phyloP scores from a whole-genome alignment of 768 basidiomycete genomes.

The Tylopilus felleus region DNA sequence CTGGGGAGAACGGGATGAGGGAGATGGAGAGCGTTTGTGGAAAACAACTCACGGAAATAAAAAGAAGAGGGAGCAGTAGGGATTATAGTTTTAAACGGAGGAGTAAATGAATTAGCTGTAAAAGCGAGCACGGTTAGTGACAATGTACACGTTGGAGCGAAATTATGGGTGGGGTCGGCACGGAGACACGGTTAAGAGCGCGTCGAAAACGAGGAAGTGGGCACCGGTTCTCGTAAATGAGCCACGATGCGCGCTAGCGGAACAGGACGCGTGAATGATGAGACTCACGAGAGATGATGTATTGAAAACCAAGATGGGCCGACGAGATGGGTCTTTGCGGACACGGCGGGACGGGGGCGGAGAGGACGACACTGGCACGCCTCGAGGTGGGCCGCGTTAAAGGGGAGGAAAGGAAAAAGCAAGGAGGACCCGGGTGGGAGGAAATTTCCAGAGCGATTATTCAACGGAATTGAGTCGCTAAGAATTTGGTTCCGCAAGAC shows the following conservation, averaged over 20 bases:
- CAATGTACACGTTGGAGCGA: slow-evolving; percentile 22
- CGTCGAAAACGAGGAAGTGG: slow-evolving; percentile 23
- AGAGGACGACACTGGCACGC: slow-evolving; percentile 22
- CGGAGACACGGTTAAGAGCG: slow-evolving; percentile 31
- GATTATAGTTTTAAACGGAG: slow-evolving; percentile 33
- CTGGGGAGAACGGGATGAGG: slow-evolving; percentile 20
- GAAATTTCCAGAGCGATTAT: slow-evolving; percentile 34
- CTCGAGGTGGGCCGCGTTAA: slow-evolving; percentile 24
- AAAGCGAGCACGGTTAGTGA: slow-evolving; percentile 24
- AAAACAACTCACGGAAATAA: slow-evolving; percentile 28
- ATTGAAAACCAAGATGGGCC: slow-evolving; percentile 26
- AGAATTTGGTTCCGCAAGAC: slow-evolving; percentile 34
- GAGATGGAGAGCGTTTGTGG: slow-evolving; percentile 6
- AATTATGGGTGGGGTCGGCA: slow-evolving; percentile 25
- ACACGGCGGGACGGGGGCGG: slow-evolving; percentile 20
- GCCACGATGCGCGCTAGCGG: slow-evolving; percentile 30
- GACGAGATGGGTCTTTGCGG: slow-evolving; percentile 17
- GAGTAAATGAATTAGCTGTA: slow-evolving; percentile 36
- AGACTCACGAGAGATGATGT: slow-evolving; percentile 34
- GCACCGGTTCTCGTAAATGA: slow-evolving; percentile 29
- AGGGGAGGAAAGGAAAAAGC: slow-evolving; percentile 29
- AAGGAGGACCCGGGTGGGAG: slow-evolving; percentile 27
- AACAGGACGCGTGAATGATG: slow-evolving; percentile 30
- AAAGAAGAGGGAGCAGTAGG: slow-evolving; percentile 24
- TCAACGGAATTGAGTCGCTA: slow-evolving; percentile 37